Percentiles rank a stretch among this genome's conserved stretches.
These are phyloP conservation scores for Fusarium falciforme DNA, from an alignment of 2,329 filamentous ascomycete species.

Conservation along the genomic window DNA sequence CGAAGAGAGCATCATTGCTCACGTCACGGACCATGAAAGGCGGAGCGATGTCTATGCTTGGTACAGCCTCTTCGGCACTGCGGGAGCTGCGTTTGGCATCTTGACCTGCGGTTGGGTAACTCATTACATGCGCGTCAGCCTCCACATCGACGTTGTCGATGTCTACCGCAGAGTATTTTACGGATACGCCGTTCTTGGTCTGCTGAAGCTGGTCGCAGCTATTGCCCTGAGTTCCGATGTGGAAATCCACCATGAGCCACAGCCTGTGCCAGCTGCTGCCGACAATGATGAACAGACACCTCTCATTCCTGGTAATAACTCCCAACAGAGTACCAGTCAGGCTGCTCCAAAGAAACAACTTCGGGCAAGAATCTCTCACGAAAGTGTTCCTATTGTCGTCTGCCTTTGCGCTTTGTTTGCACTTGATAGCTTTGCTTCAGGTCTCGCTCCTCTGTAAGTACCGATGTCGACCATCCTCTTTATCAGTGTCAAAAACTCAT, in stretches of 20 bases:
- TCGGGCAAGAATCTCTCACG: constrained; percentile 67
- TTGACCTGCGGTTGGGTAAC: constrained; percentile 70
- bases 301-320: constrained; percentile 29
- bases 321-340: neutral
- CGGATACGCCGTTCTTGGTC: constrained; percentile 55
- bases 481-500: neutral
- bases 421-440: constrained; percentile 76
- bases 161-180: constrained; percentile 68
- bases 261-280: neutral
- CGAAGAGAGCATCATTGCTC: constrained; percentile 70
- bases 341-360: constrained; percentile 41
- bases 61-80: constrained; percentile 69
- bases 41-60: constrained; percentile 70
- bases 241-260: constrained; percentile 49
- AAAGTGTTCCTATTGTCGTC: constrained; percentile 65
- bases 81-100: constrained; percentile 71
- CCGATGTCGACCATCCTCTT: constrained; percentile 28
- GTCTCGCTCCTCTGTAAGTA: constrained; percentile 72
- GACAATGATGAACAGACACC: constrained; percentile 39
- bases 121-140: constrained; percentile 56
- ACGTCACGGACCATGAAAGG: constrained; percentile 59
- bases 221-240: constrained; percentile 60
- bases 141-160: constrained; percentile 56
- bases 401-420: constrained; percentile 75
- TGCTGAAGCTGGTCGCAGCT: constrained; percentile 66